These are phyloP conservation scores for Xeromyces bisporus DNA, from an alignment of 495 filamentous ascomycete genomes.

Conservation along the genomic window DNA sequence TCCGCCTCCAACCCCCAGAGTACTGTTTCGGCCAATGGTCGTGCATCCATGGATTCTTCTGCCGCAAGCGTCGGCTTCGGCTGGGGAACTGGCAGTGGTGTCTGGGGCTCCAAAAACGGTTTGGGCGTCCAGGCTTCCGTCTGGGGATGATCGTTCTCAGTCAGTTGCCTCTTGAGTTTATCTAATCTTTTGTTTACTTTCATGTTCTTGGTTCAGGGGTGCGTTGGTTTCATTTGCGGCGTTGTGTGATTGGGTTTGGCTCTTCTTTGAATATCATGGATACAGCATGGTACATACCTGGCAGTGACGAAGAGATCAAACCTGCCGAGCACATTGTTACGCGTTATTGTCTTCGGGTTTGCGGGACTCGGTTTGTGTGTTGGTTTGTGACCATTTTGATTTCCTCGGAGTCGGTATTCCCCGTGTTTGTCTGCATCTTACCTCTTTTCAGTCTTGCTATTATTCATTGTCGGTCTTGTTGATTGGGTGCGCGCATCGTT, in stretches of 20 bases:
- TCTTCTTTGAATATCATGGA: constrained; percentile 10
- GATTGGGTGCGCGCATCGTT: no score
- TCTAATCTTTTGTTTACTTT: constrained; percentile 4
- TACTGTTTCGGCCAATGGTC: constrained; percentile 11
- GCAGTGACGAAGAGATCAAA: constrained; percentile 9
- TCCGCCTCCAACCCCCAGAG: constrained; percentile 42
- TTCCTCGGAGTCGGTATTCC: constrained; percentile 15
- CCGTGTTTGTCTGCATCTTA: constrained; percentile 8
- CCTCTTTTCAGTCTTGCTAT: no score
- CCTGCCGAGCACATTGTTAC: constrained; percentile 13
- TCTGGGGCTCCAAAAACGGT: constrained; percentile 58
- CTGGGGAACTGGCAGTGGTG: constrained; percentile 55
- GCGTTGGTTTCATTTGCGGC: constrained; percentile 6
- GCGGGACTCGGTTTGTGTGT: constrained; percentile 14
- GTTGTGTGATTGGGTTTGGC: constrained; percentile 13
- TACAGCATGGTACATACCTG: constrained; percentile 15
- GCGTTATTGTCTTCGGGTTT: constrained; percentile 9
- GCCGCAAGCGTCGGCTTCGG: constrained; percentile 36
- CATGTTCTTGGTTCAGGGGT: constrained; percentile 3
- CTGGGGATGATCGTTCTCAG: constrained; percentile 49
- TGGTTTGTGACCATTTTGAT: no score
- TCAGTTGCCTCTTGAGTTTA: constrained; percentile 1
- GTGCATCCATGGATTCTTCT: constrained; percentile 30
- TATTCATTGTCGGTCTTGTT: no score
- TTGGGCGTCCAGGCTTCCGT: constrained; percentile 60